These are phyloP conservation scores for Schoenoplectus tabernaemontani DNA, from an alignment of 202 grass and related monocot species.

Conservation along the genomic window DNA sequence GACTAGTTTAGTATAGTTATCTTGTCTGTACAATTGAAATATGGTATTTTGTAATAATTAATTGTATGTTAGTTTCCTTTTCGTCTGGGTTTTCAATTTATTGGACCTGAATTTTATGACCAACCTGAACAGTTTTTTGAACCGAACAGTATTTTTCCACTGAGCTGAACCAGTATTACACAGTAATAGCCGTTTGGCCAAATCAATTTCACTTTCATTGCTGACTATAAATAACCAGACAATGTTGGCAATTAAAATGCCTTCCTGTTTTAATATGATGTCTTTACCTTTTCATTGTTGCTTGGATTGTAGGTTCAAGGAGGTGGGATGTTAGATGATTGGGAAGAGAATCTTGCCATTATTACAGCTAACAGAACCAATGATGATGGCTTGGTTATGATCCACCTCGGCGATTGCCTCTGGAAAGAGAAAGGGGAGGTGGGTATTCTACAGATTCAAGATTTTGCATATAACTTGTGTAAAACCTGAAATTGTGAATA, in stretches of 20 bases:
- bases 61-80: neutral
- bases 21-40: neutral
- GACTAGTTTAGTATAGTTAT: neutral
- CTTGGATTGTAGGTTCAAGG: slow-evolving; percentile 19
- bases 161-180: neutral
- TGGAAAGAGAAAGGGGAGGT: slow-evolving; percentile 98
- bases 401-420: slow-evolving; percentile 93
- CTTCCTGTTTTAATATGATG: slow-evolving; percentile 4
- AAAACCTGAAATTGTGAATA: slow-evolving; percentile 17
- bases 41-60: neutral
- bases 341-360: slow-evolving; percentile 98
- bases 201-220: neutral
- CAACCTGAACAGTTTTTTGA: neutral
- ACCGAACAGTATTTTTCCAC: neutral
- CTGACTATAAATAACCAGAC: neutral
- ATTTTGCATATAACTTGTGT: slow-evolving; percentile 8
- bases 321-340: slow-evolving; percentile 86
- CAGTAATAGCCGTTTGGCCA: neutral
- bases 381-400: slow-evolving; percentile 80
- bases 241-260: neutral
- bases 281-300: slow-evolving; percentile 18
- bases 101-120: neutral
- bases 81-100: neutral
- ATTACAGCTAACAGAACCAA: slow-evolving; percentile 96
- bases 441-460: slow-evolving; percentile 25